phyloP scores from a whole-genome alignment of 495 filamentous ascomycete species.

The Neurospora sp. region DNA sequence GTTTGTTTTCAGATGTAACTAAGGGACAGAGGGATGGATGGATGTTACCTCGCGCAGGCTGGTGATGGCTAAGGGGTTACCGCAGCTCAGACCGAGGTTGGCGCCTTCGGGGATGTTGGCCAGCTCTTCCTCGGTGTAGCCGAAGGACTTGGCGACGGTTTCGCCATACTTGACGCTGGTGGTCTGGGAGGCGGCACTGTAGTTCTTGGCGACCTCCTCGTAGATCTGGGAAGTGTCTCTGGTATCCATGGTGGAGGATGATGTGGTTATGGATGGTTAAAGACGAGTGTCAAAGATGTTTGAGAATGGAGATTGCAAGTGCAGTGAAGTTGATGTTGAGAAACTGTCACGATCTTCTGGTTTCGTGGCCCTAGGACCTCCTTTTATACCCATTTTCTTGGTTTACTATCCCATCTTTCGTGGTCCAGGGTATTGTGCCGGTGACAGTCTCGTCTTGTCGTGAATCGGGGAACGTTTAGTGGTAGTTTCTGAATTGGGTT shows the following conservation, averaged over 20 bases:
- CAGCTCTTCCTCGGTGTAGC: conserved; percentile 48
- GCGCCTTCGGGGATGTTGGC: conserved; percentile 42
- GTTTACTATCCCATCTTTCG: background rate
- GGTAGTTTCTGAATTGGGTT: background rate
- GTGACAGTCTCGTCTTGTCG: background rate
- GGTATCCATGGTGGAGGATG: background rate
- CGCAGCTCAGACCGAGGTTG: conserved; percentile 58
- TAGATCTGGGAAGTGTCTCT: conserved; percentile 25
- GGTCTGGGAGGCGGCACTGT: conserved; percentile 22
- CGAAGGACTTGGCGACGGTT: conserved; percentile 47
- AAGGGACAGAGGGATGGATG: too few species aligned
- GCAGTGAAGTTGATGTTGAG: background rate
- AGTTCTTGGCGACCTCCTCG: conserved; percentile 28
- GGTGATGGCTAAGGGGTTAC: conserved; percentile 51
- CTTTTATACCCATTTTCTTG: background rate
- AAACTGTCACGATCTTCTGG: background rate
- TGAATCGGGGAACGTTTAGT: background rate
- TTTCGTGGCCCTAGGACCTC: background rate
- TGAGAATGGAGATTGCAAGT: background rate
- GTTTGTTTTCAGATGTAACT: too few species aligned
- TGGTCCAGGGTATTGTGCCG: background rate
- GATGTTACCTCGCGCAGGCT: conserved; percentile 42
- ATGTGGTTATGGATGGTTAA: background rate
- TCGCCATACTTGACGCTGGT: conserved; percentile 23
- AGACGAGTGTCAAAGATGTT: background rate